Base-by-base conservation (phyloP, 2,329 filamentous ascomycete genomes). In the Lasiodiplodia sp. region DNA sequence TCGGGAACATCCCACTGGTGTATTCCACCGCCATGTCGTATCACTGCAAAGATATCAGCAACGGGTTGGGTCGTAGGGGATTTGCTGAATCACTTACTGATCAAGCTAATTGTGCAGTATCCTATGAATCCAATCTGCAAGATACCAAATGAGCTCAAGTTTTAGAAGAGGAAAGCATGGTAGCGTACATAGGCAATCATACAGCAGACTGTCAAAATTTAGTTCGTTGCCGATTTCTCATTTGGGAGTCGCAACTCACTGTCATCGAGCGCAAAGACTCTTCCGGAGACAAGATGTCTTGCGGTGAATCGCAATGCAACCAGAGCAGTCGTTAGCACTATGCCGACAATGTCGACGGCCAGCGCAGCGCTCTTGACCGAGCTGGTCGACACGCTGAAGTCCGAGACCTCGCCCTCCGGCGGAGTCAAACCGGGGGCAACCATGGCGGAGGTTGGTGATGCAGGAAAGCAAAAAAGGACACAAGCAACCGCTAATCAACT, bases 1-100 rank as follows among this genome's bases (percentile, higher is more conserved):
- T 66, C 37, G 31, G 63, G 63, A 21, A 66, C 71, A 25, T 79
- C 73, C 44, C 68, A 68, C 25, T 73, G 71, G 70, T 78, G 73
- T 34, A 76, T 76, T 25, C 79, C 79, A 40, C 78, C 79, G n/a
- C 79, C 79, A 72, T 78, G 71, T 23, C 76, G 69, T 11, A 74
- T 72, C 56, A 80, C 78, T 67, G 78, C 73, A 78, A 73, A 12
- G 40, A 77, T 56, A 16, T 66, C 4, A 66, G 60, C 68, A 38
- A 14, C 11, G 16, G 3, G 6, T 14, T 25, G 31, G 52, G 21
- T 14, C 3, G 23, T 14, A 7, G 4, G 21, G 10, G 3, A 31
- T 21, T 44, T 23, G 11, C 2, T 37, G 6, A 21, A 18, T 12
- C 8, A 38, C 60, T 52, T 34, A 67, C 65, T 57, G 40, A 67